These are phyloP conservation scores for Niebla homalea DNA, from an alignment of 495 filamentous ascomycete species.

Conservation along the genomic window DNA sequence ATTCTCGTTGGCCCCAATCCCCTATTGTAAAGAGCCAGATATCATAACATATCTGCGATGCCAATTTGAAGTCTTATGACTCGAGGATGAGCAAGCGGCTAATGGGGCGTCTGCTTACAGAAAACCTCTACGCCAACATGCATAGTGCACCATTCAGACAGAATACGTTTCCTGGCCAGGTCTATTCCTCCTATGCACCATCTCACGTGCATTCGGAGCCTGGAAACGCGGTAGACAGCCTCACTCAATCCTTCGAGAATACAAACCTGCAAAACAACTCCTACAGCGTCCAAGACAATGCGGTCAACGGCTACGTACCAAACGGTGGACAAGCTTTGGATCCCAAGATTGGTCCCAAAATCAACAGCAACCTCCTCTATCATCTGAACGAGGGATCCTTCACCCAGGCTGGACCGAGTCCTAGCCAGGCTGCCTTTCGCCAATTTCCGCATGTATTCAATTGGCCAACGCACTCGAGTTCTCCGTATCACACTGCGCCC, in stretches of 20 bases:
- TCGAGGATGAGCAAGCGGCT: not conserved
- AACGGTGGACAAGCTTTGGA: slow-evolving; percentile 3
- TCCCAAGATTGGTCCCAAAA: slow-evolving; percentile 7
- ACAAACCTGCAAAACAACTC: slow-evolving; percentile 7
- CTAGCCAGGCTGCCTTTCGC: slow-evolving; percentile 8
- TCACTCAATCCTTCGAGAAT: slow-evolving; percentile 10
- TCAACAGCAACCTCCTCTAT: slow-evolving; percentile 3
- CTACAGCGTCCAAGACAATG: slow-evolving; percentile 3
- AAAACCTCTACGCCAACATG: slow-evolving; percentile 12
- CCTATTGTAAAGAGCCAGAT: not conserved
- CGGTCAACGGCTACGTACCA: not conserved
- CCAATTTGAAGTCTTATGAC: not conserved
- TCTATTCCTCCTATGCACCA: slow-evolving; percentile 4
- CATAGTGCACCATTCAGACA: slow-evolving; percentile 7
- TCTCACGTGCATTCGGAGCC: slow-evolving; percentile 8
- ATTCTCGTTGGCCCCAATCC: not conserved
- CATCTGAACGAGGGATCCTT: slow-evolving; percentile 13
- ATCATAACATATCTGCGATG: not conserved
- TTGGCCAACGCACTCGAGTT: slow-evolving; percentile 8
- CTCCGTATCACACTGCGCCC: slow-evolving; percentile 9
- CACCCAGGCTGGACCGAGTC: slow-evolving; percentile 8
- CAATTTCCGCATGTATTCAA: slow-evolving; percentile 10
- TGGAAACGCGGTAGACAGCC: slow-evolving; percentile 8
- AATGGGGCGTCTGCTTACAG: not conserved
- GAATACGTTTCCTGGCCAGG: slow-evolving; percentile 5